Evolutionary conservation across 108 stramenopile species (phyloP), one percentile per base, ranked within the genome.

Genomic region (Nannochloropsis salina): DNA sequence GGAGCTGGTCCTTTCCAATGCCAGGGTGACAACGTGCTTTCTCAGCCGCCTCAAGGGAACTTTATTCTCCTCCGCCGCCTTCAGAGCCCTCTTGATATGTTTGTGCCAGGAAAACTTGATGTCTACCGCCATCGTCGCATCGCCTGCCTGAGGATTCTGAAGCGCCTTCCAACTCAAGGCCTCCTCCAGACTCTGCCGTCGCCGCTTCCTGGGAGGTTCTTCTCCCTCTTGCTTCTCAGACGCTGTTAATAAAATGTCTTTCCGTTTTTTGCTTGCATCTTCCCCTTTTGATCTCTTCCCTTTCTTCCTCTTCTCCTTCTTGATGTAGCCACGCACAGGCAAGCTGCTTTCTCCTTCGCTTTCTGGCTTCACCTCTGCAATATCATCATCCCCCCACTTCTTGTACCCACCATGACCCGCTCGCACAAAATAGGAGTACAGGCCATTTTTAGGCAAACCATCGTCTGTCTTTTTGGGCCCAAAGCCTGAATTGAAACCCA

Each of bases 401-500:
- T 74, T 74, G n/a, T 74, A 74, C 2, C 61, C 61, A 74, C 61
- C n/a, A 74, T 74, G 61, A n/a, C 61, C 61, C 8, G 61, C 61
- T 15, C 61, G 61, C 20, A 74, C 61, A 74, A 74, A 74, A 74
- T 74, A 74, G 15, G 61, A 1, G 61, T 74, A 74, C 61, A 74
- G n/a, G 0, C 61, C 61, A 74, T 74, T 74, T n/a, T 74, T 74
- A 8, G 61, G 61, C n/a, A 74, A 74, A n/a, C n/a, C 61, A n/a
- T 74, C 61, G 61, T 74, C 61, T n/a, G 61, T 74, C 61, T 74
- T 74, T n/a, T 74, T 74, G 61, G 61, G 61, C 6, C 61, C 61
- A 74, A 74, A 74, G 61, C 61, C 61, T 74, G 61, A 74, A 74
- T n/a, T 74, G 61, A 74, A 74, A n/a, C 61, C 61, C 61, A 74